phyloP scores from a whole-genome alignment of 768 basidiomycete species.

The Phaffia tasmanica region DNA sequence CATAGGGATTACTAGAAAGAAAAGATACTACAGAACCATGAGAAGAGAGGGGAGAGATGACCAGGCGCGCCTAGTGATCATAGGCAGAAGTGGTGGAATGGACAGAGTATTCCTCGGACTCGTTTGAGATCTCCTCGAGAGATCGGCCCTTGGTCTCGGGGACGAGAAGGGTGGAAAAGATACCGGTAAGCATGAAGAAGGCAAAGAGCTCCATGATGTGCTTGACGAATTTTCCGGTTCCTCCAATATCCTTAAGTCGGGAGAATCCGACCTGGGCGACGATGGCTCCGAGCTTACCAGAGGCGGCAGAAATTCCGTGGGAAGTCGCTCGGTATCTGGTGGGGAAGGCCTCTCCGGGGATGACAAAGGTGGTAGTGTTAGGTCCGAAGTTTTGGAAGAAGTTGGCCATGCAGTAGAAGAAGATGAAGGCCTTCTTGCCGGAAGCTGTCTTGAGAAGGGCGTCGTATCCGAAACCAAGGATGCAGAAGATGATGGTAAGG shows the following conservation, averaged over 20 bases:
- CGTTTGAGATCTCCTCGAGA: conserved; percentile 33
- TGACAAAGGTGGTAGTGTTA: conserved; percentile 36
- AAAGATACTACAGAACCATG: no score
- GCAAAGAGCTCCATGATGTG: conserved; percentile 61
- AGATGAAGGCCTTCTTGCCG: conserved; percentile 35
- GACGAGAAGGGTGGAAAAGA: conserved; percentile 61
- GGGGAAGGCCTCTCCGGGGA: conserved; percentile 40
- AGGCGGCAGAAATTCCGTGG: conserved; percentile 39
- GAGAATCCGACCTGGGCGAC: conserved; percentile 39
- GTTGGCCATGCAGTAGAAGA: conserved; percentile 39
- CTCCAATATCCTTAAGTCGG: conserved; percentile 52
- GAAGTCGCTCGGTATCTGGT: conserved; percentile 39
- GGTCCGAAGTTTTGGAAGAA: conserved; percentile 37
- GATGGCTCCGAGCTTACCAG: conserved; percentile 40
- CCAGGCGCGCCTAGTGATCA: no score
- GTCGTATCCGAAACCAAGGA: conserved; percentile 40
- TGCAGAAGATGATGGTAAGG: conserved; percentile 33
- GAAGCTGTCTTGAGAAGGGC: conserved; percentile 31
- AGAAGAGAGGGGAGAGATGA: no score
- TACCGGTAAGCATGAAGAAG: conserved; percentile 47
- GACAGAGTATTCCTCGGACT: conserved; percentile 32
- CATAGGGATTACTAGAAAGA: no score
- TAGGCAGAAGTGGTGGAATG: neutral
- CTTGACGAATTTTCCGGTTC: conserved; percentile 32
- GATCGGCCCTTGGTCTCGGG: conserved; percentile 60